A percentile compares a stretch with the other conserved stretches of the same genome.
Conservation (phyloP, 148 eudicot genomes). For the Arbutus unedo region DNA sequence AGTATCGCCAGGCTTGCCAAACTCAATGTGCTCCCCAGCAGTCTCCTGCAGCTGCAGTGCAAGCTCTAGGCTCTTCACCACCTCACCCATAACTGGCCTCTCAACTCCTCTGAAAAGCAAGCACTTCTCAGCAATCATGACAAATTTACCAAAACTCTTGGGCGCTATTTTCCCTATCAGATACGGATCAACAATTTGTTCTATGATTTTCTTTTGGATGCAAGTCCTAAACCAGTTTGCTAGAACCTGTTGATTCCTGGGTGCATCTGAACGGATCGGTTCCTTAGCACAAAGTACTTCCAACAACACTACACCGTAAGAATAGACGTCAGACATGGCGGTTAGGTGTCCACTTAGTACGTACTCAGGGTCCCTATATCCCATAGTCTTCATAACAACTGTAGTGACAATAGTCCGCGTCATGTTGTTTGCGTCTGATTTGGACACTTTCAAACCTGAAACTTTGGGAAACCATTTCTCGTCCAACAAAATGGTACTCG, state of each 20-base stretch:
- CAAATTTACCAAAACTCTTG: constrained; percentile 17
- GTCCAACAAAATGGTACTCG: constrained; percentile 18
- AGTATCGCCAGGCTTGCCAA: constrained; percentile 7
- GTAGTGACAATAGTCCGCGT: background rate
- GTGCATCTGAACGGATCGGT: background rate
- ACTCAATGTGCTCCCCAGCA: background rate
- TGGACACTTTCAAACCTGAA: constrained; percentile 1
- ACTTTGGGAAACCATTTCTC: constrained; percentile 21
- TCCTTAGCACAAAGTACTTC: constrained; percentile 17
- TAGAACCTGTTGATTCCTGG: constrained; percentile 2
- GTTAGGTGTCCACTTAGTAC: background rate
- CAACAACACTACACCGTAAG: constrained; percentile 23
- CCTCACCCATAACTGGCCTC: constrained; percentile 23
- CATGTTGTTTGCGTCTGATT: background rate
- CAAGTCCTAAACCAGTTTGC: constrained; percentile 14
- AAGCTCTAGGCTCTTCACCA: constrained; percentile 13
- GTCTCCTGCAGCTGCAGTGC: constrained; percentile 23
- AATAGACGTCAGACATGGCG: constrained; percentile 27
- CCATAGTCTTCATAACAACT: background rate
- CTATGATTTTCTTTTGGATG: background rate
- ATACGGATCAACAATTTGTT: constrained; percentile 15
- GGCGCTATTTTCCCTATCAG: constrained; percentile 21
- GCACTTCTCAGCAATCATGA: constrained; percentile 21
- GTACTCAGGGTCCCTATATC: constrained; percentile 22
- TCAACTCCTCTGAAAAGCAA: background rate